These are phyloP conservation scores for Dendrobium nobile DNA, from an alignment of 106 monocot species.

Conservation along the genomic window DNA sequence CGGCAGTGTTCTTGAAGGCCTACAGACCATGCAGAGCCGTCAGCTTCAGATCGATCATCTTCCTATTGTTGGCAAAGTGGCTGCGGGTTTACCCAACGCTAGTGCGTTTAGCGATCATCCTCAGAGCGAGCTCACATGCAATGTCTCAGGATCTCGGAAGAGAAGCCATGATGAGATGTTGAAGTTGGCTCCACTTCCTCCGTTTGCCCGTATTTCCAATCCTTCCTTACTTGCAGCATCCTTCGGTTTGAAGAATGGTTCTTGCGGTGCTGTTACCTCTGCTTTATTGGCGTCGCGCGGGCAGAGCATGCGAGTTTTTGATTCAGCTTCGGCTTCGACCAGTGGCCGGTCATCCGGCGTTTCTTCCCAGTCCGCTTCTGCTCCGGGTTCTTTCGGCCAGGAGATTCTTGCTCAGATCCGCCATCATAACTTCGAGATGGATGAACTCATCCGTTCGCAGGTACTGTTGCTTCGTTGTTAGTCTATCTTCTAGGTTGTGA, in stretches of 20 bases:
- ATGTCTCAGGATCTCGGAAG: slow-evolving; percentile 22
- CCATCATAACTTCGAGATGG: slow-evolving; percentile 36
- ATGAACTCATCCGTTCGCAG: slow-evolving; percentile 41
- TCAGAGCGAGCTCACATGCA: slow-evolving; percentile 43
- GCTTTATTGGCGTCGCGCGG: not conserved
- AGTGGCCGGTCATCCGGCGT: slow-evolving; percentile 15
- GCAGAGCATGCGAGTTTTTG: slow-evolving; percentile 10
- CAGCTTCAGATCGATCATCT: not conserved
- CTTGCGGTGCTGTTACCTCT: not conserved
- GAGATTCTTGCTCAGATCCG: slow-evolving; percentile 29
- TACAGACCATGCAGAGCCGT: not conserved
- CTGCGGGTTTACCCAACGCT: not conserved
- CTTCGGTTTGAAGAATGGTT: not conserved
- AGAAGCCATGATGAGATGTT: not conserved
- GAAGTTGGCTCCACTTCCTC: not conserved
- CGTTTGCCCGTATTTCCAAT: not conserved
- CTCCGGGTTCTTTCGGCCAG: not conserved
- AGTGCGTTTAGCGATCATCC: slow-evolving; percentile 25
- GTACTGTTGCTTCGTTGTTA: slow-evolving; percentile 3
- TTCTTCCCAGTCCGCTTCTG: not conserved
- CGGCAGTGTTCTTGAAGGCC: slow-evolving; percentile 1
- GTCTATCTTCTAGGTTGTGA: not conserved
- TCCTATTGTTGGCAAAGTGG: not conserved
- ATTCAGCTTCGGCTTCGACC: slow-evolving; percentile 25
- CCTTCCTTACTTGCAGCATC: not conserved